A percentile compares a stretch with the other conserved stretches of the same genome.
These are phyloP conservation scores for Botryotinia narcissicola DNA, from an alignment of 2,329 filamentous ascomycete genomes.

Conservation along the genomic window DNA sequence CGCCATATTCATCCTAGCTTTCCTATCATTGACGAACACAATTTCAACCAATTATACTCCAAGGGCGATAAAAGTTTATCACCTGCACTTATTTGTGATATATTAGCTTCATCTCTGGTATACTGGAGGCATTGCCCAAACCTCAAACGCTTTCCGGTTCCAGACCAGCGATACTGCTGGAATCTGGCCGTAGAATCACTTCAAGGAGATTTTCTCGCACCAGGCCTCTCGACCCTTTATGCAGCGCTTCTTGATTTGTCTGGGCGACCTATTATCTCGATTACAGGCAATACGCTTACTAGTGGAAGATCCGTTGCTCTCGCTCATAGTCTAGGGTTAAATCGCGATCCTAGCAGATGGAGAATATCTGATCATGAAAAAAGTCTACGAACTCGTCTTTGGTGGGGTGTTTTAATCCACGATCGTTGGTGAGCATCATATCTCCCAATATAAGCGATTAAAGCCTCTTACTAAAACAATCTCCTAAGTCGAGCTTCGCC, in stretches of 20 bases:
- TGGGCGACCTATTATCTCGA: conserved; percentile 58
- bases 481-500: conserved; percentile 29
- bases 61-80: conserved; percentile 51
- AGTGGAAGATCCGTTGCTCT: conserved; percentile 52
- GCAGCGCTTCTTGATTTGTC: conserved; percentile 58
- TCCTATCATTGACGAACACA: conserved; percentile 46
- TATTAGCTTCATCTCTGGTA: conserved; percentile 57
- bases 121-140: conserved; percentile 53
- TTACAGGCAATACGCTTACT: conserved; percentile 55
- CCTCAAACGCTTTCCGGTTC: conserved; percentile 48
- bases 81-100: conserved; percentile 51
- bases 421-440: conserved; percentile 49
- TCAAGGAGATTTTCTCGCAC: conserved; percentile 57
- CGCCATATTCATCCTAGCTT: conserved; percentile 58
- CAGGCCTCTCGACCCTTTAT: conserved; percentile 56
- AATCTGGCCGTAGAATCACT: conserved; percentile 60
- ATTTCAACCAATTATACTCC: neutral
- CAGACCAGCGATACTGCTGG: conserved; percentile 60
- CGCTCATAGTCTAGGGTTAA: conserved; percentile 53
- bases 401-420: conserved; percentile 55
- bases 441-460: neutral
- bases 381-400: conserved; percentile 50
- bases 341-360: conserved; percentile 53
- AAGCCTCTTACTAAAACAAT: neutral
- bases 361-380: conserved; percentile 52